Evolutionary conservation across 495 filamentous ascomycete species (phyloP).

Genomic region (Bathelium albidoporum): DNA sequence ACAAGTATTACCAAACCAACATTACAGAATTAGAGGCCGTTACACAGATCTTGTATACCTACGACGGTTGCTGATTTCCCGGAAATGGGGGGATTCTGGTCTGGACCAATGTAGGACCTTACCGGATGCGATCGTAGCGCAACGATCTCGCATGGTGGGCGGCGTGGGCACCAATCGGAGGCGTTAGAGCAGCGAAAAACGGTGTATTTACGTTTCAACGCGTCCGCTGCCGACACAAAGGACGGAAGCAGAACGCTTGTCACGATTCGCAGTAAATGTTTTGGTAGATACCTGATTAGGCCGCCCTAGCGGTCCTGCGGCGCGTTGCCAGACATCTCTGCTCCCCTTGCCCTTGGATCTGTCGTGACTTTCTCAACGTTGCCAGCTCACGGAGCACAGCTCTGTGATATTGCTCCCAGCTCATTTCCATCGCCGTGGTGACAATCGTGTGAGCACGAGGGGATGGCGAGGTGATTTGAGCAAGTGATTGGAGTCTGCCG

Average conservation of each 20-base stretch:
- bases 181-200: neutral
- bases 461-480: neutral
- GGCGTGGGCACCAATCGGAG: neutral
- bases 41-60: no score
- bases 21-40: no score
- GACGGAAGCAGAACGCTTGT: neutral
- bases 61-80: no score
- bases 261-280: neutral
- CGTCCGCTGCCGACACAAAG: neutral
- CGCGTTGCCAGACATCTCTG: neutral
- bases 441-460: neutral
- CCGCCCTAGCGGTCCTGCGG: neutral
- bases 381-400: neutral
- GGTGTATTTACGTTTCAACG: neutral
- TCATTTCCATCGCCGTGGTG: neutral
- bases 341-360: neutral
- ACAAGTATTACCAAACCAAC: no score
- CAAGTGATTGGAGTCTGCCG: neutral
- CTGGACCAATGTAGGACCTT: no score
- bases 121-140: no score
- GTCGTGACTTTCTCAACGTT: neutral
- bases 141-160: neutral
- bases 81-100: no score
- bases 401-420: no score
- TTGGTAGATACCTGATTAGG: neutral